A percentile compares a stretch with the other conserved stretches of the same genome.
Evolutionary conservation across 352 stramenopile genomes (phyloP).

Genomic region (Peronospora tabacina): DNA sequence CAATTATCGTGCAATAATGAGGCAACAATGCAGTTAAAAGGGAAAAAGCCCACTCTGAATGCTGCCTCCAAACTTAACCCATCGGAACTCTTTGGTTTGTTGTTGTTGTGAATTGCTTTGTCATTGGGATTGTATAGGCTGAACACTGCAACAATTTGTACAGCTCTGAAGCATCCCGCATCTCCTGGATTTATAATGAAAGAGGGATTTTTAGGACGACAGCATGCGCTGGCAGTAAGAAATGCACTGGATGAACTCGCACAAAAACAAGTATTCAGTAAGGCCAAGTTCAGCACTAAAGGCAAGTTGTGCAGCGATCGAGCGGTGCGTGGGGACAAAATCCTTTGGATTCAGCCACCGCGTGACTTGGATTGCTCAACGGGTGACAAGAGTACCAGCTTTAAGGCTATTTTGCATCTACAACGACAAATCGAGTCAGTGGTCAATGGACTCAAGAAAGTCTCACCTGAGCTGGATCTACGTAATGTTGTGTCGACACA

Average conservation of each 20-base stretch:
- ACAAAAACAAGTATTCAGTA: constrained; percentile 30
- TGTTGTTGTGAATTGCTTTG: neutral
- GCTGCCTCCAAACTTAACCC: constrained; percentile 36
- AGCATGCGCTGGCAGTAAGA: constrained; percentile 29
- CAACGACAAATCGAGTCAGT: constrained; percentile 44
- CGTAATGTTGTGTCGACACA: constrained; percentile 68
- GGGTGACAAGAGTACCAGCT: constrained; percentile 19
- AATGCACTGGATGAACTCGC: constrained; percentile 32
- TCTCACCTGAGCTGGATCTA: constrained; percentile 40
- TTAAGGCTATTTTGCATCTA: constrained; percentile 34
- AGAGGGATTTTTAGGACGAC: constrained; percentile 36
- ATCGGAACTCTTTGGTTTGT: constrained; percentile 52
- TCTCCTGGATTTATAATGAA: constrained; percentile 53
- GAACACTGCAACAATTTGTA: neutral
- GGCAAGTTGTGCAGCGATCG: constrained; percentile 35
- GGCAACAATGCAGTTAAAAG: neutral
- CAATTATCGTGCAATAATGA: neutral
- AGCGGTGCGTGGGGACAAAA: constrained; percentile 51
- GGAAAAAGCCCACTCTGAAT: neutral
- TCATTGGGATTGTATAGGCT: neutral
- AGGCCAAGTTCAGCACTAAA: constrained; percentile 41
- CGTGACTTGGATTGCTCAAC: constrained; percentile 21
- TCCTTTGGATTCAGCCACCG: constrained; percentile 53
- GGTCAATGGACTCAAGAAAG: constrained; percentile 47
- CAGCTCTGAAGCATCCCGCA: constrained; percentile 40